A percentile compares a stretch with the other conserved stretches of the same genome.
These are phyloP conservation scores for Macrolepiota dolichaula DNA, from an alignment of 768 basidiomycete genomes.

Conservation along the genomic window DNA sequence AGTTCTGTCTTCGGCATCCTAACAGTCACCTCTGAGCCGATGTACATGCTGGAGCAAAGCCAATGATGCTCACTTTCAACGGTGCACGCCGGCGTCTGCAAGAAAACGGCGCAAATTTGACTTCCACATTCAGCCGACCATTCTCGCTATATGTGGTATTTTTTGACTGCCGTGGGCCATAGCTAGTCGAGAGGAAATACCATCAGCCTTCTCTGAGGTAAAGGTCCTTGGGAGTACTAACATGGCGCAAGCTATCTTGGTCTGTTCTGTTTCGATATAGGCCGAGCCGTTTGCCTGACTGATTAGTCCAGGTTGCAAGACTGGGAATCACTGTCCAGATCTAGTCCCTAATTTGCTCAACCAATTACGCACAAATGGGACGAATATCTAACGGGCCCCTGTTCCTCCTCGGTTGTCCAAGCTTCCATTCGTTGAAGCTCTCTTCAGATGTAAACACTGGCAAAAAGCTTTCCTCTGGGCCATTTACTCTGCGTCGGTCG, in stretches of 20 bases:
- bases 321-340: slow-evolving; percentile 36
- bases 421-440: slow-evolving; percentile 24
- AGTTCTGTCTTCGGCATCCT: slow-evolving; percentile 95
- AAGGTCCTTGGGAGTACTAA: slow-evolving; percentile 37
- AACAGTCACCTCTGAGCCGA: slow-evolving; percentile 18
- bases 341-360: slow-evolving; percentile 5
- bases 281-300: slow-evolving; percentile 95
- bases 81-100: slow-evolving; percentile 75
- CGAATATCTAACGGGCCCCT: slow-evolving; percentile 66
- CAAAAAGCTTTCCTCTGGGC: slow-evolving; percentile 78
- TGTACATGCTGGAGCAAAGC: not conserved
- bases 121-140: slow-evolving; percentile 89
- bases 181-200: slow-evolving; percentile 41
- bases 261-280: slow-evolving; percentile 89
- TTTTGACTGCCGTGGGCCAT: slow-evolving; percentile 85
- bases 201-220: slow-evolving; percentile 9
- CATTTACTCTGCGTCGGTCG: slow-evolving; percentile 88
- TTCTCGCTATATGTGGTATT: slow-evolving; percentile 79
- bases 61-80: slow-evolving; percentile 61
- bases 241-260: slow-evolving; percentile 97
- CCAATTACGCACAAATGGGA: slow-evolving; percentile 69
- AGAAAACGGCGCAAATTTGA: slow-evolving; percentile 96
- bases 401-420: slow-evolving; percentile 40
- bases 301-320: slow-evolving; percentile 86
- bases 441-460: slow-evolving; percentile 54